These are phyloP conservation scores for Myxozyma mucilagina DNA, from an alignment of 805 yeast genomes.

Conservation along the genomic window DNA sequence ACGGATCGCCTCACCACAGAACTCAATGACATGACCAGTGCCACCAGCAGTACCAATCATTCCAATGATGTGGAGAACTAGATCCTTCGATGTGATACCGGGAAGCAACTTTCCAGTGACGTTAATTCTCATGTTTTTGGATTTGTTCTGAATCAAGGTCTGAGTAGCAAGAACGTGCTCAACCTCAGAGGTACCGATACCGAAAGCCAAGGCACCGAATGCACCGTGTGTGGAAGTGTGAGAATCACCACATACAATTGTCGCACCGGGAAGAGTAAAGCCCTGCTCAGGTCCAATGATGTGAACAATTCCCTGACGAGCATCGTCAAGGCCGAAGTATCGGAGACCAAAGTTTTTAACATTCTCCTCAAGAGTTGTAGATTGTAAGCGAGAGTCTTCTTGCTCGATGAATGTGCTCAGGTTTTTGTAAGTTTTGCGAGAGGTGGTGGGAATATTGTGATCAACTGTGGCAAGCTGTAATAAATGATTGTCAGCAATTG, in stretches of 20 bases:
- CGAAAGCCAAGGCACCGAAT: conserved; percentile 95
- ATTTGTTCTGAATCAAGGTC: conserved; percentile 89
- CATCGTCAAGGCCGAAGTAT: conserved; percentile 91
- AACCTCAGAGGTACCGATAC: conserved; percentile 98
- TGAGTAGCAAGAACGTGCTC: conserved; percentile 99
- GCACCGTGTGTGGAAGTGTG: conserved; percentile 99
- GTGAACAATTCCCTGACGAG: conserved; percentile 97
- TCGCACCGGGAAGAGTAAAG: conserved; percentile 96
- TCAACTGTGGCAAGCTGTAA: conserved; percentile 36
- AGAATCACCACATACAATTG: conserved; percentile 98
- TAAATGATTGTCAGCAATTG: background rate
- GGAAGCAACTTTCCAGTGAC: conserved; percentile 81
- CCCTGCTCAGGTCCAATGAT: conserved; percentile 99
- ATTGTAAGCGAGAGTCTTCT: conserved; percentile 90
- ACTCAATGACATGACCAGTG: conserved; percentile 95
- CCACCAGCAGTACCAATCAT: conserved; percentile 99
- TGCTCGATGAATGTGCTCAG: conserved; percentile 81
- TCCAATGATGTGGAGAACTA: conserved; percentile 91
- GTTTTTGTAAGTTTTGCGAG: conserved; percentile 74
- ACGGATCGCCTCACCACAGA: conserved; percentile 93
- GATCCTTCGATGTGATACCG: conserved; percentile 95
- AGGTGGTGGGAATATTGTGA: conserved; percentile 88
- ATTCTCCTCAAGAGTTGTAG: conserved; percentile 86
- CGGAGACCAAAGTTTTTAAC: conserved; percentile 87
- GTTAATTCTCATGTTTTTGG: conserved; percentile 90